phyloP scores from a whole-genome alignment of 768 basidiomycete genomes.

The Ephemerocybe angulata region DNA sequence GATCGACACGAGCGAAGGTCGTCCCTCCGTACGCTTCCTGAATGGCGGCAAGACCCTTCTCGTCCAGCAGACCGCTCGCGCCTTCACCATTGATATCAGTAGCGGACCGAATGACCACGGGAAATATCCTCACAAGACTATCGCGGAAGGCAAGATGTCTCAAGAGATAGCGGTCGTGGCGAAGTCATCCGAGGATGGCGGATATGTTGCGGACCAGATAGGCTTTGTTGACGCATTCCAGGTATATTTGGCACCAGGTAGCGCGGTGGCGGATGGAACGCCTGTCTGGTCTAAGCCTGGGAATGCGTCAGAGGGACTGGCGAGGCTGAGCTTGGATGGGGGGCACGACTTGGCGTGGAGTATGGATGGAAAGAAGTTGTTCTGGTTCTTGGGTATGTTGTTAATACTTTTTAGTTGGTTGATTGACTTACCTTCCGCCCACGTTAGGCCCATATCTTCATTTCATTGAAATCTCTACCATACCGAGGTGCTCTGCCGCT shows the following conservation, averaged over 20 bases:
- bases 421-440: background rate
- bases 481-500: slow-evolving; percentile 44
- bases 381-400: slow-evolving; percentile 73
- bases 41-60: slow-evolving; percentile 51
- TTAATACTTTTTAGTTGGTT: no score
- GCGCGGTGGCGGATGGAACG: slow-evolving; percentile 35
- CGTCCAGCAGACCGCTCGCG: slow-evolving; percentile 52
- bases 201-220: slow-evolving; percentile 32
- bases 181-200: slow-evolving; percentile 18
- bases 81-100: slow-evolving; percentile 32
- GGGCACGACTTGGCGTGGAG: slow-evolving; percentile 69
- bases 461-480: slow-evolving; percentile 51
- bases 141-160: slow-evolving; percentile 57
- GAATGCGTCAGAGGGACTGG: slow-evolving; percentile 58
- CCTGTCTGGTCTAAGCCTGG: slow-evolving; percentile 68
- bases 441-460: slow-evolving; percentile 59
- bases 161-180: slow-evolving; percentile 44
- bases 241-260: slow-evolving; percentile 53
- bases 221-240: slow-evolving; percentile 72
- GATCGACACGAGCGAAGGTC: slow-evolving; percentile 36
- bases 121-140: slow-evolving; percentile 41
- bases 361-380: slow-evolving; percentile 58
- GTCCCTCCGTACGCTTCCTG: slow-evolving; percentile 53
- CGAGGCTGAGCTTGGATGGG: slow-evolving; percentile 66
- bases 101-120: slow-evolving; percentile 43